phyloP scores from a whole-genome alignment of 192 early-diverging fungal species.

The Coemansia sp. region DNA sequence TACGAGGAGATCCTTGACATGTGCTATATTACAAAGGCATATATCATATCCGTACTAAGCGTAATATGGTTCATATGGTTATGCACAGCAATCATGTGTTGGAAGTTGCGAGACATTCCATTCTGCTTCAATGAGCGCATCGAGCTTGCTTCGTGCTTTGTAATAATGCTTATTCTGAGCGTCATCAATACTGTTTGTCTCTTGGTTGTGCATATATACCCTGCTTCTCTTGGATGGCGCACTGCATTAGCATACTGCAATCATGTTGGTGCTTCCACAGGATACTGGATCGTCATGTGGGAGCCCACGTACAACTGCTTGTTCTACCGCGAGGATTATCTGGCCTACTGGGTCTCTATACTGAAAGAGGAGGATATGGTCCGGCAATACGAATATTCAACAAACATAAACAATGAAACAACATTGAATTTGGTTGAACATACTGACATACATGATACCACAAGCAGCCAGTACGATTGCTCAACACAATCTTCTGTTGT shows the following conservation, averaged over 20 bases:
- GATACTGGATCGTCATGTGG: constrained; percentile 47
- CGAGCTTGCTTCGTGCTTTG: constrained; percentile 23
- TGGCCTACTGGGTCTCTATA: constrained; percentile 44
- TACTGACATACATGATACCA: constrained; percentile 1
- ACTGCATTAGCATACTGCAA: constrained; percentile 32
- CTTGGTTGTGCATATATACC: constrained; percentile 28
- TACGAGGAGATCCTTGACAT: constrained; percentile 41
- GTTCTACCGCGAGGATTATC: constrained; percentile 36
- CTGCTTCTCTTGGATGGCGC: constrained; percentile 41
- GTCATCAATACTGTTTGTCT: constrained; percentile 33
- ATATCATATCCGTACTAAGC: constrained; percentile 15
- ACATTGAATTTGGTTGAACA: constrained; percentile 17
- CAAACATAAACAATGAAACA: constrained; percentile 19
- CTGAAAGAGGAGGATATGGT: constrained; percentile 40
- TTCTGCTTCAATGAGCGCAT: constrained; percentile 46
- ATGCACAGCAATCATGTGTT: constrained; percentile 28
- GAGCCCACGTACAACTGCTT: constrained; percentile 43
- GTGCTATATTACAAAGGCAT: constrained; percentile 22
- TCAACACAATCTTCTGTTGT: not conserved
- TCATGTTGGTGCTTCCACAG: constrained; percentile 31
- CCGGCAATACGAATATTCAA: constrained; percentile 32
- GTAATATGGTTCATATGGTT: constrained; percentile 36
- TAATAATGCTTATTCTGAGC: constrained; percentile 21
- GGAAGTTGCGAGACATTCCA: constrained; percentile 40
- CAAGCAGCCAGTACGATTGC: constrained; percentile 4